phyloP scores from a whole-genome alignment of 495 filamentous ascomycete genomes.

The Cetradonia linearis region DNA sequence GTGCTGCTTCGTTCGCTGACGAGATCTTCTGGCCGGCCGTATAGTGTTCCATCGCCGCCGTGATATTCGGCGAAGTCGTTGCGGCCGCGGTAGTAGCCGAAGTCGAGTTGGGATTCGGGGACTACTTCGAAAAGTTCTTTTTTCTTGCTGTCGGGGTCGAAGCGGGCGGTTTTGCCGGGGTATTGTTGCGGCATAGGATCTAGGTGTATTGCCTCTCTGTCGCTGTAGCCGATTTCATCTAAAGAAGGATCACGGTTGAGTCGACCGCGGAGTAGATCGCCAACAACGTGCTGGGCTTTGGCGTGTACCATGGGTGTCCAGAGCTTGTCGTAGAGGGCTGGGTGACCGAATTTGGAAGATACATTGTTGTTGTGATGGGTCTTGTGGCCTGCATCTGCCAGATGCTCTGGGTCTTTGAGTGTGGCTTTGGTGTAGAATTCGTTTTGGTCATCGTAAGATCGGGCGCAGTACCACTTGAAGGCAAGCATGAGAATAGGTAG shows the following conservation, averaged over 20 bases:
- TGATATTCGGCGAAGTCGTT: constrained; percentile 81
- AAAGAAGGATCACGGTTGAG: constrained; percentile 52
- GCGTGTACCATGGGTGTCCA: constrained; percentile 95
- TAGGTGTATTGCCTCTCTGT: constrained; percentile 52
- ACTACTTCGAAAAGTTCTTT: constrained; percentile 67
- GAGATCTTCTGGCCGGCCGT: constrained; percentile 55
- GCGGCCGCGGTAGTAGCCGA: constrained; percentile 80
- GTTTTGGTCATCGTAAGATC: constrained; percentile 63
- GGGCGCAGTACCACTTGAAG: constrained; percentile 80
- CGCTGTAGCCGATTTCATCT: constrained; percentile 44
- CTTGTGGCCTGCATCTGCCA: constrained; percentile 42
- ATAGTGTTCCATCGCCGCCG: constrained; percentile 61
- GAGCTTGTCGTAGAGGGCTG: constrained; percentile 76
- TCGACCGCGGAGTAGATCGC: constrained; percentile 70
- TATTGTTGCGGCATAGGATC: constrained; percentile 67
- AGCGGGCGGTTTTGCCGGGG: constrained; percentile 54
- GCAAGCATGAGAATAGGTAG: constrained; percentile 68
- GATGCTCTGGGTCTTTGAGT: constrained; percentile 45
- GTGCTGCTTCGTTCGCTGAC: constrained; percentile 57
- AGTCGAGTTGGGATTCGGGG: constrained; percentile 80
- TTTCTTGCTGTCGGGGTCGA: constrained; percentile 29
- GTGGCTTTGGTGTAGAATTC: constrained; percentile 63
- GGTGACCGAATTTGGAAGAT: constrained; percentile 75
- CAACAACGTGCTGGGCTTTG: constrained; percentile 72
- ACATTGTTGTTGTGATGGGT: constrained; percentile 56